These are phyloP conservation scores for Corylus americana DNA, from an alignment of 306 rosid species.

Conservation along the genomic window DNA sequence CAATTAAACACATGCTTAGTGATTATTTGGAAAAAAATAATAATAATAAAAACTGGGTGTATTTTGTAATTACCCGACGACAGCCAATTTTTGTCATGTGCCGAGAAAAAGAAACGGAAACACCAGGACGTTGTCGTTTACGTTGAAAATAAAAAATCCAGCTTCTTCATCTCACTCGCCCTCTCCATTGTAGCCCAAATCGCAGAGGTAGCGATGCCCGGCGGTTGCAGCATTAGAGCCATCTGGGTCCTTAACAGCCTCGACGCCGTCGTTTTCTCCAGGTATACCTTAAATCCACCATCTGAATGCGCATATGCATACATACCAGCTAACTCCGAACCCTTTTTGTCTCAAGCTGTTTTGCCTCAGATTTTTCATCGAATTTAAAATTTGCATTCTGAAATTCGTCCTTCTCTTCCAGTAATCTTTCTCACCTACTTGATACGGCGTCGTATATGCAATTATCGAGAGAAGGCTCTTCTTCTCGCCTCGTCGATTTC, in stretches of 20 bases:
- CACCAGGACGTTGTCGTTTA: too few relatives aligned
- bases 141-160: background rate
- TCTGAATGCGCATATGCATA: background rate
- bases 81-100: too few relatives aligned
- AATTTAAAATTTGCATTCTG: background rate
- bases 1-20: too few relatives aligned
- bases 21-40: too few relatives aligned
- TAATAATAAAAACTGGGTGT: too few relatives aligned
- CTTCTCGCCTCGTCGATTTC: background rate
- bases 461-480: background rate
- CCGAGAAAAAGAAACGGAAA: too few relatives aligned
- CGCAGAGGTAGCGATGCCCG: slow-evolving; percentile 47
- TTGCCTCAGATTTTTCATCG: background rate
- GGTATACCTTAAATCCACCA: slow-evolving; percentile 33
- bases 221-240: slow-evolving; percentile 81
- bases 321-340: background rate
- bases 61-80: too few relatives aligned
- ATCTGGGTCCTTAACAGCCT: slow-evolving; percentile 90
- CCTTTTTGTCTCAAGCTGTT: background rate
- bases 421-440: background rate
- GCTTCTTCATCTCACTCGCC: background rate
- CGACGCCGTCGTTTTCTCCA: slow-evolving; percentile 82
- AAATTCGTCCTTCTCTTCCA: background rate
- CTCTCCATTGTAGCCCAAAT: background rate
- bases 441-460: background rate